Evolutionary conservation across 2,329 filamentous ascomycete species (phyloP).

Genomic region (Lecanosticta acicola): DNA sequence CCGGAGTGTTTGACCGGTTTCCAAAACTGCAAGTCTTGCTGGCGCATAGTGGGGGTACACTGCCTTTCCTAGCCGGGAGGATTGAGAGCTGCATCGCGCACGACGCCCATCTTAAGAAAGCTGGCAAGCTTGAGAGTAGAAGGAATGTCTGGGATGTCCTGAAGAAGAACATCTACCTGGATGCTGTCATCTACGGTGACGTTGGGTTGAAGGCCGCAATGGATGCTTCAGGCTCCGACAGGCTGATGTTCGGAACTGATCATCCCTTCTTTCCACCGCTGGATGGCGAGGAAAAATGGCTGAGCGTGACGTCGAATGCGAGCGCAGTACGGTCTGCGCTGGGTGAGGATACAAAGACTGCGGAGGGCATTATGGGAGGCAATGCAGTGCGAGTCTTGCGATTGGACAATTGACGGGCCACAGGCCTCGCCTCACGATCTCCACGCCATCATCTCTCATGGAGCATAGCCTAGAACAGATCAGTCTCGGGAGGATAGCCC

Average conservation of each 20-base stretch:
- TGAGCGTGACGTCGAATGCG: slow-evolving; percentile 59
- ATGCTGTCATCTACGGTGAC: slow-evolving; percentile 78
- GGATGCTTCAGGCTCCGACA: slow-evolving; percentile 59
- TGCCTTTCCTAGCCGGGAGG: slow-evolving; percentile 81
- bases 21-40: slow-evolving; percentile 66
- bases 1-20: slow-evolving; percentile 75
- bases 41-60: slow-evolving; percentile 80
- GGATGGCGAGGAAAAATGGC: slow-evolving; percentile 56
- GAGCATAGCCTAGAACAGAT: slow-evolving; percentile 1
- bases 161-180: slow-evolving; percentile 75
- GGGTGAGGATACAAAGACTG: slow-evolving; percentile 41
- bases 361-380: slow-evolving; percentile 52
- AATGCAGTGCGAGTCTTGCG: slow-evolving; percentile 54
- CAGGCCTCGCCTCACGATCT: too few species aligned
- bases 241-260: slow-evolving; percentile 55
- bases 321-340: slow-evolving; percentile 52
- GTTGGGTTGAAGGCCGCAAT: slow-evolving; percentile 67
- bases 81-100: slow-evolving; percentile 84
- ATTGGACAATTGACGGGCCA: too few species aligned
- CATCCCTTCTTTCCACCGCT: slow-evolving; percentile 82
- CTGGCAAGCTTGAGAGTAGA: slow-evolving; percentile 55
- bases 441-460: too few species aligned
- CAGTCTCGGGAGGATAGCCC: too few species aligned
- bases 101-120: slow-evolving; percentile 66
- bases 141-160: slow-evolving; percentile 59